Conservation (phyloP, 192 early-diverging fungal species). For the Linnemannia zychae region DNA sequence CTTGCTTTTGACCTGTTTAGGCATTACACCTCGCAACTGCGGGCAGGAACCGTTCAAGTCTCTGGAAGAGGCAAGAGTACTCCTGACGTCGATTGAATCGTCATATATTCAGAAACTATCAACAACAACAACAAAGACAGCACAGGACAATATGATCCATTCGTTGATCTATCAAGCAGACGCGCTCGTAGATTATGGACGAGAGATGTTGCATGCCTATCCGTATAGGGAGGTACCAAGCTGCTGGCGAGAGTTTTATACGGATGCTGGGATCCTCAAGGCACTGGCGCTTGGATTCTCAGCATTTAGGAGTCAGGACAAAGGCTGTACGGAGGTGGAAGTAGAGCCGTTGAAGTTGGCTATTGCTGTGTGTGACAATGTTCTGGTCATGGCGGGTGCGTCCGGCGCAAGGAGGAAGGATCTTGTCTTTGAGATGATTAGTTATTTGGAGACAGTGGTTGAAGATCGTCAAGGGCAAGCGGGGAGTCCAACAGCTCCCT, state of each 20-base stretch:
- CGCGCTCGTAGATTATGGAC: constrained; percentile 42
- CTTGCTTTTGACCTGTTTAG: background rate
- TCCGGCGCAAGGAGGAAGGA: constrained; percentile 46
- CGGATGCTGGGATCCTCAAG: constrained; percentile 64
- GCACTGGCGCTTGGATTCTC: constrained; percentile 31
- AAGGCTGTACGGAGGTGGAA: too few relatives aligned
- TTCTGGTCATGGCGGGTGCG: constrained; percentile 71
- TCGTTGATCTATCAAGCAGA: constrained; percentile 26
- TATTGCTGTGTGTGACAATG: constrained; percentile 64
- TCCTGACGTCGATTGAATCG: background rate
- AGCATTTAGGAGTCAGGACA: background rate
- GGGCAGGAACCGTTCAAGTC: constrained; percentile 27
- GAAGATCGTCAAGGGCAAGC: background rate
- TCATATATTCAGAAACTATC: background rate
- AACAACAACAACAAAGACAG: too few relatives aligned
- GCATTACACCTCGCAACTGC: constrained; percentile 19
- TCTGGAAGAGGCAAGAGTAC: constrained; percentile 14
- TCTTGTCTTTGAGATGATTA: constrained; percentile 47
- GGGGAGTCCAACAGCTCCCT: background rate
- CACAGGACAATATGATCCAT: background rate
- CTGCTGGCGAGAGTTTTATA: constrained; percentile 63
- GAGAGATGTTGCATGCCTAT: constrained; percentile 56
- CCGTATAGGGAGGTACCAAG: constrained; percentile 65
- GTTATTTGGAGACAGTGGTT: constrained; percentile 24
- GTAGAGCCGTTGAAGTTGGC: constrained; percentile 23